These are phyloP conservation scores for Trichosanthes truncata DNA, from an alignment of 306 rosid species.

Conservation along the genomic window DNA sequence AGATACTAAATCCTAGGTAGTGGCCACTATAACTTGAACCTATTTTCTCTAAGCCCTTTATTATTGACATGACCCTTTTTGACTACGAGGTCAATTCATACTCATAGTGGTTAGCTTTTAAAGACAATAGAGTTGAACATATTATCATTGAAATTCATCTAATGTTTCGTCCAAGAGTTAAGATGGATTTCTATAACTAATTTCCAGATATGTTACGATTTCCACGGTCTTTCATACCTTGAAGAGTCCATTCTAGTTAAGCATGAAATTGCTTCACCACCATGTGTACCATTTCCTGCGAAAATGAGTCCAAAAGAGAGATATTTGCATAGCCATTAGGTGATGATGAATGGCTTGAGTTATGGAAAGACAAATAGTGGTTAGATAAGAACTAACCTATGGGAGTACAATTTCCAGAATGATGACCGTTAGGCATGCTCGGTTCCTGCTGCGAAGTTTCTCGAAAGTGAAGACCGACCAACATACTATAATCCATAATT, in stretches of 20 bases:
- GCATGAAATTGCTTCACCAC: background rate
- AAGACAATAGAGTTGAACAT: background rate
- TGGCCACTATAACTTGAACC: too few species aligned
- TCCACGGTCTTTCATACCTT: background rate
- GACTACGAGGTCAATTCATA: too few species aligned
- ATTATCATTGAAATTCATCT: background rate
- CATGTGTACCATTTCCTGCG: conserved; percentile 18
- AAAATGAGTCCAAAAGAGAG: conserved; percentile 4
- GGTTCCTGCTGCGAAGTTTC: conserved; percentile 30
- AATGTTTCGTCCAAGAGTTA: background rate
- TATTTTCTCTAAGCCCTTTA: too few species aligned
- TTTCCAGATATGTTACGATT: background rate
- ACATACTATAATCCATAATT: conserved; percentile 93
- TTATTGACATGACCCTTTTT: too few species aligned
- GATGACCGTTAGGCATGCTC: conserved; percentile 21
- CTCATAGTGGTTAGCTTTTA: background rate
- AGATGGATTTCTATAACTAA: background rate
- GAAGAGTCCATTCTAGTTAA: conserved; percentile 8
- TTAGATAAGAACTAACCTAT: conserved; percentile 14
- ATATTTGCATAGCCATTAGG: background rate
- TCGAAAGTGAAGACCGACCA: conserved; percentile 87
- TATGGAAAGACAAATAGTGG: background rate
- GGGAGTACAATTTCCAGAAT: conserved; percentile 28
- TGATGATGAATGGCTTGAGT: background rate
- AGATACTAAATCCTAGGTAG: too few species aligned